Percentiles rank a stretch among this genome's conserved stretches.
Evolutionary conservation across 805 yeast species (phyloP).

Genomic region (Cyberlindnera lachancei): DNA sequence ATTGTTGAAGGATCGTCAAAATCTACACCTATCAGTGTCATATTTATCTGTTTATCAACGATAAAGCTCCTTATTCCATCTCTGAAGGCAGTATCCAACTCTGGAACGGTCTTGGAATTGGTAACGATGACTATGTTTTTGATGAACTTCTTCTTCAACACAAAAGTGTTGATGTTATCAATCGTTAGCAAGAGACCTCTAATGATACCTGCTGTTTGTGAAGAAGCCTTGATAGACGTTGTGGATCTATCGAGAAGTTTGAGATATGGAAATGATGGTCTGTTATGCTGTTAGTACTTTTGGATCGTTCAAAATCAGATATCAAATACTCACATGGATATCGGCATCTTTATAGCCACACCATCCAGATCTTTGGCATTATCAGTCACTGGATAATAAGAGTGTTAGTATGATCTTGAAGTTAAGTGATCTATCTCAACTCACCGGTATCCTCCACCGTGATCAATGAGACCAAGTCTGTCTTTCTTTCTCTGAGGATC

Average conservation of each 20-base stretch:
- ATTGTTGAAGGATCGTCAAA: slow-evolving; percentile 7
- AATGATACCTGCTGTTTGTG: slow-evolving; percentile 10
- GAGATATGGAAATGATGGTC: slow-evolving; percentile 3
- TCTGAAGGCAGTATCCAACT: slow-evolving; percentile 7
- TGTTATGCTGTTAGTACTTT: too few species aligned
- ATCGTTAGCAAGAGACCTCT: slow-evolving; percentile 9
- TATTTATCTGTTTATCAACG: slow-evolving; percentile 7
- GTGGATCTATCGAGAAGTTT: slow-evolving; percentile 3
- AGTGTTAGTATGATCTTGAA: too few species aligned
- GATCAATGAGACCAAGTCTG: slow-evolving; percentile 32
- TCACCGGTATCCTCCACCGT: slow-evolving; percentile 20
- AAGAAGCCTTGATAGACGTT: not conserved
- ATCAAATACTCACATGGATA: not conserved
- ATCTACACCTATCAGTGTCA: slow-evolving; percentile 17
- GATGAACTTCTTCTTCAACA: slow-evolving; percentile 16
- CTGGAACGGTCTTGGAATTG: slow-evolving; percentile 10
- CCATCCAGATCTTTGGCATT: slow-evolving; percentile 2
- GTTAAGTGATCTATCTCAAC: too few species aligned
- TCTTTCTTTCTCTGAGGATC: slow-evolving; percentile 26
- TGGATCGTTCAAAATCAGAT: not conserved
- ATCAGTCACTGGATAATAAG: not conserved
- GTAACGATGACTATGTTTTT: slow-evolving; percentile 20
- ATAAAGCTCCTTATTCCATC: slow-evolving; percentile 5
- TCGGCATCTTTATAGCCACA: slow-evolving; percentile 3
- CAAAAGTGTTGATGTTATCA: slow-evolving; percentile 9